phyloP scores from a whole-genome alignment of 139 green algal genomes.

The Zygnema circumcarinatum region DNA sequence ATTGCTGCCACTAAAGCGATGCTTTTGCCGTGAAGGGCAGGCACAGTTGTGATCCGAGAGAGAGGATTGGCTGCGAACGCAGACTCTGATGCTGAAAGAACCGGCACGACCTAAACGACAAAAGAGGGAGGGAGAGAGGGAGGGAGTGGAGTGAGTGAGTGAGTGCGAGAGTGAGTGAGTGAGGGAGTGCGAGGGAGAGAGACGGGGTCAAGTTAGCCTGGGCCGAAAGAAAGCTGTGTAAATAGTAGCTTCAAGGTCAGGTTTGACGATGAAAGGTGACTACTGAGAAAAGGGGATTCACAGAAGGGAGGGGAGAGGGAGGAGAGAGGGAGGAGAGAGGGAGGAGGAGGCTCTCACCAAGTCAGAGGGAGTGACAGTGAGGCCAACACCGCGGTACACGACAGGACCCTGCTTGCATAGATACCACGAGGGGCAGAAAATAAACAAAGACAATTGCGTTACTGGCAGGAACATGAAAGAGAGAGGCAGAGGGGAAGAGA shows the following conservation, averaged over 20 bases:
- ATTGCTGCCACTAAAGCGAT: constrained; percentile 69
- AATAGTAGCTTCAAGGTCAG: too few relatives aligned
- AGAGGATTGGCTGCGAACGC: constrained; percentile 40
- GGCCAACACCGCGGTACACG: constrained; percentile 44
- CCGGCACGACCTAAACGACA: constrained; percentile 51
- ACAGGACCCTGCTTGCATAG: constrained; percentile 38
- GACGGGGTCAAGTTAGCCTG: too few relatives aligned
- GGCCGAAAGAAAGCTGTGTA: too few relatives aligned
- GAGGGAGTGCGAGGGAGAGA: too few relatives aligned
- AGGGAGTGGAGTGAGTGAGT: too few relatives aligned
- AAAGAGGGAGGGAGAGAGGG: neutral
- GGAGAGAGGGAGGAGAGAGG: too few relatives aligned
- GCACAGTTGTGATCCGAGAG: neutral
- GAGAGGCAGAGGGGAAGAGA: too few relatives aligned
- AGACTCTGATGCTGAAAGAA: constrained; percentile 46
- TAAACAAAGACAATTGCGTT: too few relatives aligned
- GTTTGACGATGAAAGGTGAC: too few relatives aligned
- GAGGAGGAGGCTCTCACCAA: constrained; percentile 9
- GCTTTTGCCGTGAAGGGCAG: constrained; percentile 61
- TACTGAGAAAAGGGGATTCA: neutral
- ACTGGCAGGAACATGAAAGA: too few relatives aligned
- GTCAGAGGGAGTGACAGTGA: constrained; percentile 39
- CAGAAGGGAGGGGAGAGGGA: neutral
- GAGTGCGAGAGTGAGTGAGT: too few relatives aligned
- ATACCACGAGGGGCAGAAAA: too few relatives aligned